Base-by-base conservation (phyloP, 2,329 filamentous ascomycete species). In the Pseudogymnoascus sp. region DNA sequence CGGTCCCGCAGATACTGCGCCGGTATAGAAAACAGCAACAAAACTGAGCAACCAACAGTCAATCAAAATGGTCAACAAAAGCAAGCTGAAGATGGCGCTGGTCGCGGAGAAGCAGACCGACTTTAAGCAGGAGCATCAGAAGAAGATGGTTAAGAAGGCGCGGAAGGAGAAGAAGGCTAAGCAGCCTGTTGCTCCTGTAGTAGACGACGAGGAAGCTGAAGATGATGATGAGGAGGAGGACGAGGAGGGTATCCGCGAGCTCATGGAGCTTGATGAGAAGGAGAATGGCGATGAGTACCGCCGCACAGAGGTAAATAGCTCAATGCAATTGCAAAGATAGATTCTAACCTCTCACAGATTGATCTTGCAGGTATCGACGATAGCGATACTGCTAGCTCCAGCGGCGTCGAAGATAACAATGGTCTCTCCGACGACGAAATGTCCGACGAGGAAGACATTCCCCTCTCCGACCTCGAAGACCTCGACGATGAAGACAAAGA, bases 381-480 rank as follows among this genome's bases (percentile, higher is more conserved):
- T 68, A 84, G 82, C 73, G 84, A 87, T 66, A 78, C 76, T 65
- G 73, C 90, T 88, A 77, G 79, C 88, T 67, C 75, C 78, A 73
- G 85, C 84, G 71, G 77, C 77, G 68, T 80, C 76, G 65, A 79
- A 77, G 76, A 82, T 80, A 75, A 74, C 76, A 65, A 81, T 78
- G 72, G 75, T 60, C 67, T 76, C 37, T 72, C 75, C 49, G 74
- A 76, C 40, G 71, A 77, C 74, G 65, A 82, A 84, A 86, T 0
- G 84, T 85, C 0, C 84, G 89, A 92, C 3, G 90, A 93, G 49
- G 91, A 95, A 68, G 92, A 96, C 68, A 92, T 97, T 49, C 88
- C 93, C 3, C 84, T 96, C 67, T 96, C 91, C 34, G 93, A 97
- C 70, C 87, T 95, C 61, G 89, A 90, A 70, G 90, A 90, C 61